Evolutionary conservation across 2,329 filamentous ascomycete species (phyloP), one percentile per base, ranked within the genome.

Genomic region (Sclerotinia spermophila): DNA sequence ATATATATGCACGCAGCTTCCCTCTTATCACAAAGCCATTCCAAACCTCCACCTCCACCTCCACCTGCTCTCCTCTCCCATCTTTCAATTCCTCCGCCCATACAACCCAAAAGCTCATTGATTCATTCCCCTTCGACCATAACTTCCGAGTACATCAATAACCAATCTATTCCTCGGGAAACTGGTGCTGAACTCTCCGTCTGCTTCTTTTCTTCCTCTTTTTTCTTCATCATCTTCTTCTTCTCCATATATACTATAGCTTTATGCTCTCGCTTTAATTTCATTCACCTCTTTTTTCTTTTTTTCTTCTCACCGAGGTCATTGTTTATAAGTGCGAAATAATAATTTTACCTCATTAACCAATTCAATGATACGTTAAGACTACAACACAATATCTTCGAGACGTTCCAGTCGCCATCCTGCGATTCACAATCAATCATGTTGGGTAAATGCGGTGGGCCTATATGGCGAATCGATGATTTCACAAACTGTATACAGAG

Each of bases 401-500:
- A 53, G 30, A 35, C 42, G 27, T 45, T 44, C 30, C 17, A 48
- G 66, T 44, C 35, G 38, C 48, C 59, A 58, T 66, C 33, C 45
- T 17, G 55, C 48, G 21, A 19, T 45, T 15, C 68, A 53, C 13
- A 51, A 24, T 13, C 42, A 59, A 68, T 38, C 56, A 76, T 75
- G 76, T 71, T 79, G 65, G 76, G 73, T 61, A 59, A 74, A 45
- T 81, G 80, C 72, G 59, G 73, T 51, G 75, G 77, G 42, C 79
- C 79, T n/a, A 73, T 80, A 67, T 91, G 89, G 89, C 83, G 81
- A 73, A 81, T 86, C 73, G 89, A 91, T 80, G 89, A 91, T 81
- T 86, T 91, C 75, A 86, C 84, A 58, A 81, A 82, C 67, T 90
- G 89, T 79, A 89, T 90, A 78, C 86, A 86, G 76, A 83, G 85